These are phyloP conservation scores for Fragaria nilgerrensis DNA, from an alignment of 306 rosid species.

Conservation along the genomic window DNA sequence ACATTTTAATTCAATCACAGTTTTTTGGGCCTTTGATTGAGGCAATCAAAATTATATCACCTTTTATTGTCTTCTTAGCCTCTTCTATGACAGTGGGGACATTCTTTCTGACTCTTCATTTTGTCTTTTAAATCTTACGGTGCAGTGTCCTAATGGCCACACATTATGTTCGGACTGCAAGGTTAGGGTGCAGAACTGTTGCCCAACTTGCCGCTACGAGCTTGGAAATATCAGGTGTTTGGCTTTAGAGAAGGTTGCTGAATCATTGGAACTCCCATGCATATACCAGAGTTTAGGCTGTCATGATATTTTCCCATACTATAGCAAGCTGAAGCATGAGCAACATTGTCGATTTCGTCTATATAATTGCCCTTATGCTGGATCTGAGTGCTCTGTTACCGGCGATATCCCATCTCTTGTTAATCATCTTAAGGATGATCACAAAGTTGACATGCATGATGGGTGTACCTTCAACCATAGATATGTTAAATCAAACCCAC, in stretches of 20 bases:
- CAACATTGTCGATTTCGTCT: constrained; percentile 79
- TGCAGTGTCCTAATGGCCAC: constrained; percentile 98
- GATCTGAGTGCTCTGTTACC: constrained; percentile 79
- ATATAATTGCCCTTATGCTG: constrained; percentile 86
- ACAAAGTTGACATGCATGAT: constrained; percentile 91
- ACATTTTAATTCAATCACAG: not conserved
- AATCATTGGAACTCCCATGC: constrained; percentile 87
- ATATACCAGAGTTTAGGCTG: constrained; percentile 79
- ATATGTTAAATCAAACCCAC: constrained; percentile 85
- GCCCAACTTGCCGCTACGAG: constrained; percentile 84
- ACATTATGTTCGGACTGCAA: constrained; percentile 86
- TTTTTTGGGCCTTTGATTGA: not conserved
- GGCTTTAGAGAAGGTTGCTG: constrained; percentile 95
- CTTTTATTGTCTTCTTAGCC: not conserved
- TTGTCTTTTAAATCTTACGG: constrained; percentile 21
- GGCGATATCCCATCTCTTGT: constrained; percentile 84
- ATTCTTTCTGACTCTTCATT: constrained; percentile 27
- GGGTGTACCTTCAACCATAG: constrained; percentile 92
- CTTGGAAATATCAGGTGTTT: constrained; percentile 86
- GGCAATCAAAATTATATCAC: not conserved
- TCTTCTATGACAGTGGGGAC: not conserved
- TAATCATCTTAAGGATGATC: constrained; percentile 79
- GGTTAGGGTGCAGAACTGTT: constrained; percentile 65
- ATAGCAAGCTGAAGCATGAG: constrained; percentile 79
- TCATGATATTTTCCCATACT: constrained; percentile 74